A percentile compares a stretch with the other conserved stretches of the same genome.
phyloP scores from a whole-genome alignment of 2,329 filamentous ascomycete species.

The Trichoderma simmonsii region DNA sequence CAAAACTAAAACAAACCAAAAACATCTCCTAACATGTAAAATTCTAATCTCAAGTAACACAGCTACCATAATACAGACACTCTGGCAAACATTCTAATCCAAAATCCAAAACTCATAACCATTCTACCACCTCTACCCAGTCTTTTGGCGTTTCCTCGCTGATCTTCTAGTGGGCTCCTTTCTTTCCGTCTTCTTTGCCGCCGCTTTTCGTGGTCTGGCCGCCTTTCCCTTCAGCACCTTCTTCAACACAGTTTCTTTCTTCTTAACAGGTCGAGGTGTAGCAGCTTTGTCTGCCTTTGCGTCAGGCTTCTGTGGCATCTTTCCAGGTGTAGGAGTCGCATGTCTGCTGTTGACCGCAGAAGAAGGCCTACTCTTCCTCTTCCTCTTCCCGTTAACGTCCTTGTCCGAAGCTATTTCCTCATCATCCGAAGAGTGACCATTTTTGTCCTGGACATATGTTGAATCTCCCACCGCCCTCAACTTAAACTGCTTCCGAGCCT shows the following conservation, averaged over 20 bases:
- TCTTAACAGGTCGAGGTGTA: neutral
- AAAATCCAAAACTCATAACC: neutral
- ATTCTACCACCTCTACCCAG: neutral
- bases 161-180: neutral
- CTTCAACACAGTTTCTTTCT: neutral
- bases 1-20: neutral
- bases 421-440: slow-evolving; percentile 26
- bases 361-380: neutral
- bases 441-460: slow-evolving; percentile 22
- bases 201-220: neutral
- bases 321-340: neutral
- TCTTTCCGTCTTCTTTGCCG: neutral
- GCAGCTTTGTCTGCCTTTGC: neutral
- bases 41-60: neutral
- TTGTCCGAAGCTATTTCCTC: slow-evolving; percentile 19
- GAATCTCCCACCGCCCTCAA: slow-evolving; percentile 19
- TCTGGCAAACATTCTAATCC: neutral
- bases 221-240: neutral
- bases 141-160: slow-evolving; percentile 15
- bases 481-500: neutral
- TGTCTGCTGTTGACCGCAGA: neutral
- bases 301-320: neutral
- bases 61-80: neutral
- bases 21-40: neutral
- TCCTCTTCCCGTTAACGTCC: slow-evolving; percentile 9